Conservation (phyloP, 2,329 filamentous ascomycete genomes). For the Diplodia sapinea region DNA sequence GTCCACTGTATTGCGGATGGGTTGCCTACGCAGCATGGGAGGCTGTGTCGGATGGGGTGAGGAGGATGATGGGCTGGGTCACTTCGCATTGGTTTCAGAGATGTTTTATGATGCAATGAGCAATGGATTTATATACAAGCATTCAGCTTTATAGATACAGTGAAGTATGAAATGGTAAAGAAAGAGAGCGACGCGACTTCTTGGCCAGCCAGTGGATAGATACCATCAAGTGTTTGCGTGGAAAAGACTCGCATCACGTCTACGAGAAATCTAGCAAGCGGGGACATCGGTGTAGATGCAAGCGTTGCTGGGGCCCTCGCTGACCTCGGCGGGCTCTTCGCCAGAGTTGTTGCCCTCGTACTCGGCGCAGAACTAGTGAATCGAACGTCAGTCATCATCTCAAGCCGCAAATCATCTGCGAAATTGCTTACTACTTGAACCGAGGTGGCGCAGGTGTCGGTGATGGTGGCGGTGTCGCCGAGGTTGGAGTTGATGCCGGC, state of each 20-base stretch:
- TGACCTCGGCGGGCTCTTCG: conserved; percentile 42
- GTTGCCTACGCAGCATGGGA: too few relatives aligned
- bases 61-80: background rate
- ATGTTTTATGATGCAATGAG: background rate
- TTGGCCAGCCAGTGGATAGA: background rate
- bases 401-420: too few relatives aligned
- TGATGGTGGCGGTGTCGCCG: conserved; percentile 44
- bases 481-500: conserved; percentile 47
- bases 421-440: conserved; percentile 44
- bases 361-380: conserved; percentile 43
- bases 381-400: background rate
- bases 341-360: conserved; percentile 45
- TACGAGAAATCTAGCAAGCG: conserved; percentile 1
- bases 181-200: background rate
- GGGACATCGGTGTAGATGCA: conserved; percentile 40
- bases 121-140: conserved; percentile 1
- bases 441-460: conserved; percentile 36
- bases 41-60: too few relatives aligned
- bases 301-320: conserved; percentile 40
- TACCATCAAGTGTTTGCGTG: background rate
- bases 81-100: background rate
- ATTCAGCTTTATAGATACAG: background rate
- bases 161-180: background rate
- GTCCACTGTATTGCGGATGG: too few relatives aligned
- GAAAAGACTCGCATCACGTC: background rate